Conservation (phyloP, 345 rosid genomes). For the Eucalyptus camaldulensis region DNA sequence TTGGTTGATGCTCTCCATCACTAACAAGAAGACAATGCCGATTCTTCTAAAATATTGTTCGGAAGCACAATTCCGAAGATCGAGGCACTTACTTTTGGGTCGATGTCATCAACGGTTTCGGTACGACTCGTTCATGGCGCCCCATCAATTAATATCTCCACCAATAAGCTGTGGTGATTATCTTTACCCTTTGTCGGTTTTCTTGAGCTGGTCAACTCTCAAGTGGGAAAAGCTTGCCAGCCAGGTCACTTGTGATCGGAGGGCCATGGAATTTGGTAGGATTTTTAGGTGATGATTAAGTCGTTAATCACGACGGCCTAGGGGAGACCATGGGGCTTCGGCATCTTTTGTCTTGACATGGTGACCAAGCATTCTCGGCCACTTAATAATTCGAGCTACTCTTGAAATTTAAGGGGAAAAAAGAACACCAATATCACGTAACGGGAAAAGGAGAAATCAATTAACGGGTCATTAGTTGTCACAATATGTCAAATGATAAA, state of each 20-base stretch:
- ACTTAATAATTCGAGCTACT: background rate
- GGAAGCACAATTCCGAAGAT: background rate
- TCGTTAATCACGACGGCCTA: background rate
- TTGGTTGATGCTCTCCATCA: background rate
- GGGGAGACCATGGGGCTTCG: background rate
- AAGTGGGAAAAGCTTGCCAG: background rate
- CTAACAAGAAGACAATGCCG: background rate
- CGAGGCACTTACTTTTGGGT: background rate
- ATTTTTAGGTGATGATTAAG: background rate
- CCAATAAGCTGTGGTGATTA: background rate
- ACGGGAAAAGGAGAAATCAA: background rate
- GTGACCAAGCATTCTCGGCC: background rate
- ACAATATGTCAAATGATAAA: background rate
- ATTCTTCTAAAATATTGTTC: background rate
- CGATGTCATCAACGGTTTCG: background rate
- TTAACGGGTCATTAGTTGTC: background rate
- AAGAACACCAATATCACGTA: background rate
- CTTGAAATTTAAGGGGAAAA: background rate
- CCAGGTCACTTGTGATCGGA: background rate
- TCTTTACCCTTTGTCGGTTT: background rate
- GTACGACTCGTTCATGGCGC: background rate
- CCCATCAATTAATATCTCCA: background rate
- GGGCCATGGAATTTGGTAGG: background rate
- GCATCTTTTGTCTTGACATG: background rate
- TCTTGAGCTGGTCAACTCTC: background rate